phyloP scores from a whole-genome alignment of 257 asterid genomes.

The Asclepias syriaca region DNA sequence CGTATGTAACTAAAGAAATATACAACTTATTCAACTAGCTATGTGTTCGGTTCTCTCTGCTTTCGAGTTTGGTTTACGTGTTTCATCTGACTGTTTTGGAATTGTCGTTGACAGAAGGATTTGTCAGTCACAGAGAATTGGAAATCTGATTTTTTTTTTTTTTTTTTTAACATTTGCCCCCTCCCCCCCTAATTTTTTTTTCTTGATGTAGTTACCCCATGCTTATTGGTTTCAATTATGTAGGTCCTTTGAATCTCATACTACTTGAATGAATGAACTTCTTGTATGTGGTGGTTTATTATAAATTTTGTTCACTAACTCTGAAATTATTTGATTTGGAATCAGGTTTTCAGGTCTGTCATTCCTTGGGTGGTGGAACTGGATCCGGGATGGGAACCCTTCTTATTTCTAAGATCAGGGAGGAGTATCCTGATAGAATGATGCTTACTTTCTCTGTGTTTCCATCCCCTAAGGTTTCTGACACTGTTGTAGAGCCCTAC shows the following conservation, averaged over 20 bases:
- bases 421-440: conserved; percentile 78
- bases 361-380: conserved; percentile 84
- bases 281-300: not conserved
- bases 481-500: conserved; percentile 76
- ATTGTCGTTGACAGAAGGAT: not conserved
- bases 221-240: not conserved
- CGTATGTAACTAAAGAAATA: too few relatives aligned
- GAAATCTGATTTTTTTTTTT: not conserved
- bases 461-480: conserved; percentile 80
- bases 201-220: too few relatives aligned
- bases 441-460: conserved; percentile 85
- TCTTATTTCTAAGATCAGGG: conserved; percentile 69
- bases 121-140: not conserved
- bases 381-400: conserved; percentile 90
- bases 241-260: not conserved
- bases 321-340: not conserved
- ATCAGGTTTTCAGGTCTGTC: conserved; percentile 75
- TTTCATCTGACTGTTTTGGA: not conserved
- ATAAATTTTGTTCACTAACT: not conserved
- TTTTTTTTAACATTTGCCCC: too few relatives aligned
- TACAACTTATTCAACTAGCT: not conserved
- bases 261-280: not conserved
- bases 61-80: not conserved
- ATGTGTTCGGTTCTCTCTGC: not conserved
- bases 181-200: too few relatives aligned